Base-by-base conservation (phyloP, 1,284 basidiomycete genomes). In the Sporisorium scitamineum region DNA sequence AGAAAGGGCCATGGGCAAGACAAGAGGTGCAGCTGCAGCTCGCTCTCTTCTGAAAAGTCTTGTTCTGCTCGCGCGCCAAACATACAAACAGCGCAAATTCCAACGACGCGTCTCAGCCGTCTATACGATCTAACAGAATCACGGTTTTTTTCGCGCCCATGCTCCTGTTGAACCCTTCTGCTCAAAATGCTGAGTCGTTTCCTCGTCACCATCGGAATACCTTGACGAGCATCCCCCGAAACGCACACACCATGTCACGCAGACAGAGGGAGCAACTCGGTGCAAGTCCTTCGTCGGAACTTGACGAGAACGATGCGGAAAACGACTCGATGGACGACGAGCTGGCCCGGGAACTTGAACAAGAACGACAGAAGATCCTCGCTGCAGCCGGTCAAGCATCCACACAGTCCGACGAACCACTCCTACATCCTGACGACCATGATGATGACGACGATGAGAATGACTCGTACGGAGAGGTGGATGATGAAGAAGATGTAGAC, bases 321-420 rank as follows among this genome's bases (percentile, higher is more conserved):
- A 45, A 65, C n/a, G 59, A 59, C 18, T 31, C 54, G 8, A 16
- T 27, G 1, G 66, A 69, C 27, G 66, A 69, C 39, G 52, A 65
- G 26, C 44, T 74, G 16, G 66, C 59, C 2, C 61, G 54, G 27
- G 61, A 74, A 41, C 55, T 74, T 2, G 71, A 74, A 26, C 45
- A 54, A 20, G 71, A 74, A 54, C 47, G 66, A 2, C 71, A 74
- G 24, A 29, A 55, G 62, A 45, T 74, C 14, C 65, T 74, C 16
- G 66, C 61, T 7, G 66, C 50, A 18, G 44, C 42, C 18, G 50
- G 27, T 16, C n/a, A 44, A 9, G 27, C 56, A 9, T 24, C 45
- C 2, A 14, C 9, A 18, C 18, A 27, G 13, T 10, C 3, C n/a
- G 26, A 31, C 2, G 29, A 8, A 51, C 31, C 18, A 5, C 26